A percentile compares a stretch with the other conserved stretches of the same genome.
phyloP scores from a whole-genome alignment of 345 rosid species.

The Gossypium raimondii region DNA sequence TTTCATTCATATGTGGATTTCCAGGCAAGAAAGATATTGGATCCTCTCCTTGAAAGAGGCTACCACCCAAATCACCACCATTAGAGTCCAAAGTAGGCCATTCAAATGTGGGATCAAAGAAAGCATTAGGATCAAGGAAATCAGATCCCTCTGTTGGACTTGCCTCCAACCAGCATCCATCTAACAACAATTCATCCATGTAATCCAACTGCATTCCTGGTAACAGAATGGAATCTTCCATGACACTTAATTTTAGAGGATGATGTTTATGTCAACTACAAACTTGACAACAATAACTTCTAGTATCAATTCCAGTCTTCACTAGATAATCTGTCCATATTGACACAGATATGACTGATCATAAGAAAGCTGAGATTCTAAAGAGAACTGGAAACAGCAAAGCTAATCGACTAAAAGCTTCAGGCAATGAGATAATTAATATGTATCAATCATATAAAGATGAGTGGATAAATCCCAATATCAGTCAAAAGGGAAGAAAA shows the following conservation, averaged over 20 bases:
- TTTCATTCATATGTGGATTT: conserved; percentile 26
- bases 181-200: conserved; percentile 73
- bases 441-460: conserved; percentile 8
- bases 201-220: conserved; percentile 59
- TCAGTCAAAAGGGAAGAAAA: background rate
- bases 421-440: background rate
- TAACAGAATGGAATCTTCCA: conserved; percentile 57
- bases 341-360: background rate
- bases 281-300: background rate
- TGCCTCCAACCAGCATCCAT: conserved; percentile 90
- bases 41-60: conserved; percentile 31
- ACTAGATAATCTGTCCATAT: conserved; percentile 19
- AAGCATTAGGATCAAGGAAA: conserved; percentile 40
- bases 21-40: conserved; percentile 24
- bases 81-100: conserved; percentile 42
- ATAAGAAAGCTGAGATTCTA: background rate
- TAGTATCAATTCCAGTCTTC: conserved; percentile 21
- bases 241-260: conserved; percentile 17
- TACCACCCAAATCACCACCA: conserved; percentile 25
- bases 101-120: conserved; percentile 38
- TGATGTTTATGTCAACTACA: background rate
- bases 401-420: background rate
- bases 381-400: background rate
- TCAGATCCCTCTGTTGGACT: conserved; percentile 63
- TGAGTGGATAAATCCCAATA: conserved; percentile 4